Evolutionary conservation across 2,329 filamentous ascomycete genomes (phyloP).

Genomic region (Neonectria ditissima): DNA sequence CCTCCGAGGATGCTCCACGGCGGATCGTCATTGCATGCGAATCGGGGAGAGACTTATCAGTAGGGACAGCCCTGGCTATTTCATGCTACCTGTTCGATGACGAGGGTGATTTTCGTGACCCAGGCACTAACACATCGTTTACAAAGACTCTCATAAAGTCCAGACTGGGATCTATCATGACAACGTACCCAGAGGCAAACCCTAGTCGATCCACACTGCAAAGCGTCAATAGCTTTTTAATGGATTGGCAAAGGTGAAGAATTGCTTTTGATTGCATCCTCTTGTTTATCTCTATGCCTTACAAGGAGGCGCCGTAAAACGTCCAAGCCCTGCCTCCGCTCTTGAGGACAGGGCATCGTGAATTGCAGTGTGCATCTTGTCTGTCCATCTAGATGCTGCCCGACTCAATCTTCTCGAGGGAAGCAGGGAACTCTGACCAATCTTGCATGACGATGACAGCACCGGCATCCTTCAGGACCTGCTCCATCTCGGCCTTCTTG

Average conservation of each 20-base stretch:
- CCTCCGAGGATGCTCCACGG: conserved; percentile 7
- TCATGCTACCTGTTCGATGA: conserved; percentile 80
- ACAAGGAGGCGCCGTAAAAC: conserved; percentile 13
- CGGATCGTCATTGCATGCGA: conserved; percentile 75
- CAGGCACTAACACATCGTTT: conserved; percentile 53
- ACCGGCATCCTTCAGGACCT: conserved; percentile 70
- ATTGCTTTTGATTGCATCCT: conserved; percentile 24
- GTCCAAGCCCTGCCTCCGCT: conserved; percentile 23
- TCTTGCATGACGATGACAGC: conserved; percentile 71
- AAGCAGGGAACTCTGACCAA: conserved; percentile 67
- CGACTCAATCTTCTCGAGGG: conserved; percentile 60
- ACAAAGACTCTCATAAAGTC: conserved; percentile 83
- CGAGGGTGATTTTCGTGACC: conserved; percentile 60
- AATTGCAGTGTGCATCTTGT: conserved; percentile 19
- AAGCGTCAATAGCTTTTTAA: conserved; percentile 90
- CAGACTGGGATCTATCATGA: conserved; percentile 85
- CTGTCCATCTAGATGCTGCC: conserved; percentile 46
- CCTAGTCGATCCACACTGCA: conserved; percentile 88
- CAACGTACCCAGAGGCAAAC: conserved; percentile 81
- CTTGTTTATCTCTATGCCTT: conserved; percentile 33
- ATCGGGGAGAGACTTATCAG: conserved; percentile 82
- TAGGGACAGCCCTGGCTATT: conserved; percentile 81
- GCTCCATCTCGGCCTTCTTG: conserved; percentile 74
- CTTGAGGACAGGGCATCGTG: conserved; percentile 33
- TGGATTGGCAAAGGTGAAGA: conserved; percentile 64